Percentiles rank a stretch among this genome's conserved stretches.
These are phyloP conservation scores for Diaporthe citrichinensis DNA, from an alignment of 2,329 filamentous ascomycete genomes.

Conservation along the genomic window DNA sequence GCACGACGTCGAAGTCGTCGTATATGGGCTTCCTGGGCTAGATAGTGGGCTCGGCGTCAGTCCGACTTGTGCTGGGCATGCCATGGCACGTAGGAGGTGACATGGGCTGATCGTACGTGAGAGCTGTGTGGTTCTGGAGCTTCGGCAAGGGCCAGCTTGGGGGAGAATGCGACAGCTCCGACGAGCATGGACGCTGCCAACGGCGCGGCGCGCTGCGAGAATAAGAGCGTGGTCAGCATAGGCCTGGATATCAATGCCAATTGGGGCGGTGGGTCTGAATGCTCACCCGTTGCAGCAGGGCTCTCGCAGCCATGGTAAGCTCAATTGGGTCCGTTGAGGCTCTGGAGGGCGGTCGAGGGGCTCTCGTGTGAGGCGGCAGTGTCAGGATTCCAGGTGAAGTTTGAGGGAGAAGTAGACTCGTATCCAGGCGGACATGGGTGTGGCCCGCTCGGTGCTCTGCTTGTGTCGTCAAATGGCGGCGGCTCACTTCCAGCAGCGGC, in stretches of 20 bases:
- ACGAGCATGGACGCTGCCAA: slow-evolving; percentile 67
- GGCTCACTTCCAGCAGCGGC: slow-evolving; percentile 35
- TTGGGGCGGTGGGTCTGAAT: slow-evolving; percentile 5
- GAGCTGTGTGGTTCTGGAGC: slow-evolving; percentile 51
- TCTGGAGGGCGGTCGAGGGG: slow-evolving; percentile 8
- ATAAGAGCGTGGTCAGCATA: slow-evolving; percentile 47
- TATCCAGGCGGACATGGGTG: slow-evolving; percentile 11
- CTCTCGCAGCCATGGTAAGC: slow-evolving; percentile 71
- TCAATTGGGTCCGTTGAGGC: slow-evolving; percentile 58
- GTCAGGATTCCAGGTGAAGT: slow-evolving; percentile 31
- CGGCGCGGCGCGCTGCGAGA: slow-evolving; percentile 65
- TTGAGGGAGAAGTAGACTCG: slow-evolving; percentile 25
- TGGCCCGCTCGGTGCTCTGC: slow-evolving; percentile 15
- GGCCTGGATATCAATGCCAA: slow-evolving; percentile 40
- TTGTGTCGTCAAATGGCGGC: slow-evolving; percentile 18
- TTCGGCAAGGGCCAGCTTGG: slow-evolving; percentile 66
- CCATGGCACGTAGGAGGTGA: not conserved
- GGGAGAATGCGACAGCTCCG: slow-evolving; percentile 62
- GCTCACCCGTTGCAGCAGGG: slow-evolving; percentile 70
- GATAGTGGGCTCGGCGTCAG: slow-evolving; percentile 38
- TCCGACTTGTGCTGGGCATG: not conserved
- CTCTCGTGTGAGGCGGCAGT: slow-evolving; percentile 30
- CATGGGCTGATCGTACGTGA: slow-evolving; percentile 21
- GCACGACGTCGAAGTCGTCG: slow-evolving; percentile 72
- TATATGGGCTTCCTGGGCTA: slow-evolving; percentile 82